Conservation (phyloP, 352 stramenopile genomes). For the Phytophthora ohioensis region DNA sequence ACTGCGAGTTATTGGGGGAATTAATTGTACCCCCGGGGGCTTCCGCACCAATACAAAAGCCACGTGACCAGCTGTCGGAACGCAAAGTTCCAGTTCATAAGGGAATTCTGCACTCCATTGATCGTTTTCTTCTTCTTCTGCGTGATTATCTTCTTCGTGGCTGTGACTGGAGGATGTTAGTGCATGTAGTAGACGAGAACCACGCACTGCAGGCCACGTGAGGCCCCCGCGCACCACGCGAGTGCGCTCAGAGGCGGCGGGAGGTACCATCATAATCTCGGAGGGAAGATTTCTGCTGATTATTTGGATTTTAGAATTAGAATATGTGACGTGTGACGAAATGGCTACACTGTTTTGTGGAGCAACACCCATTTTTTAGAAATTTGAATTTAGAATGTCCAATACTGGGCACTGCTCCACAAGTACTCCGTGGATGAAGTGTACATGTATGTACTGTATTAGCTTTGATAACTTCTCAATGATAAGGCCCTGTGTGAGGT, state of each 20-base stretch:
- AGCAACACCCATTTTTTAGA: neutral
- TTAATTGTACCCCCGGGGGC: conserved; percentile 20
- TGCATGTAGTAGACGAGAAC: conserved; percentile 41
- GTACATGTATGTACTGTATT: neutral
- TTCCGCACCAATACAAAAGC: conserved; percentile 62
- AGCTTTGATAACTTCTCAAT: too few relatives aligned
- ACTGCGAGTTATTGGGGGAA: conserved; percentile 10
- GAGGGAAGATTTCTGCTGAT: neutral
- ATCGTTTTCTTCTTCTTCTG: conserved; percentile 13
- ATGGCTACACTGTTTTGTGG: neutral
- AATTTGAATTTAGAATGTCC: neutral
- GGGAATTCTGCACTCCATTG: conserved; percentile 22
- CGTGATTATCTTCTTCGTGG: conserved; percentile 11
- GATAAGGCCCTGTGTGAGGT: too few relatives aligned
- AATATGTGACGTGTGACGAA: conserved; percentile 19
- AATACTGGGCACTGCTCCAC: neutral
- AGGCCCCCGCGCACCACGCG: conserved; percentile 42
- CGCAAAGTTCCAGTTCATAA: conserved; percentile 68
- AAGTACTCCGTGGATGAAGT: neutral
- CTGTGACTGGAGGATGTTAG: conserved; percentile 16
- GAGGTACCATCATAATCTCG: conserved; percentile 12
- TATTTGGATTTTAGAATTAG: neutral
- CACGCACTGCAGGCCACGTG: conserved; percentile 61
- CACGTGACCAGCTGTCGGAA: conserved; percentile 62
- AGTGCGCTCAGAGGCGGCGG: conserved; percentile 4